phyloP scores from a whole-genome alignment of 1,284 basidiomycete genomes.

The Leccinum subatratum region DNA sequence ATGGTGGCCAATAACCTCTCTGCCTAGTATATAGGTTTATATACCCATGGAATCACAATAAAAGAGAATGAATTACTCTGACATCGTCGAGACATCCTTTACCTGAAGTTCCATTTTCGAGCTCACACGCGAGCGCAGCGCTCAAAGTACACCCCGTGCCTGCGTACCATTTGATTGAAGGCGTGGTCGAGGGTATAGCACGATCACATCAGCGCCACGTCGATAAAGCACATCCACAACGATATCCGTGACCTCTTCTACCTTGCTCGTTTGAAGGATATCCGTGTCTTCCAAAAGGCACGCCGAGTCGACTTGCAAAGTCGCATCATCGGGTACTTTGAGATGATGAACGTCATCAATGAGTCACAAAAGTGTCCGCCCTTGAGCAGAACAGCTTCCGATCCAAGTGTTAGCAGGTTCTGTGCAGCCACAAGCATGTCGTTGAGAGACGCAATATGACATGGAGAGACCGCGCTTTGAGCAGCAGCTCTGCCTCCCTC shows the following conservation, averaged over 20 bases:
- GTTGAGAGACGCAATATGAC: constrained; percentile 45
- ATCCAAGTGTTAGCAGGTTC: constrained; percentile 48
- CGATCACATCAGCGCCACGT: constrained; percentile 31
- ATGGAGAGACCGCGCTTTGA: constrained; percentile 37
- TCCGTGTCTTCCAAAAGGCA: constrained; percentile 55
- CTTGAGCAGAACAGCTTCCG: constrained; percentile 73
- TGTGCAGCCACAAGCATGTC: constrained; percentile 65
- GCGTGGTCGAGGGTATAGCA: constrained; percentile 62
- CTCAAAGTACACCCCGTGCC: constrained; percentile 93
- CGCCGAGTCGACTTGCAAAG: constrained; percentile 30
- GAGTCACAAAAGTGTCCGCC: constrained; percentile 72
- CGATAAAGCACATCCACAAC: constrained; percentile 78
- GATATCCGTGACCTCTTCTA: constrained; percentile 30
- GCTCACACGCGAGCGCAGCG: constrained; percentile 71
- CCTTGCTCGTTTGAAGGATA: constrained; percentile 41
- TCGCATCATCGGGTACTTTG: neutral
- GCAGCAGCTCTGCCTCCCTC: constrained; percentile 72
- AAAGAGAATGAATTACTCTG: neutral
- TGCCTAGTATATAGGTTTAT: no score
- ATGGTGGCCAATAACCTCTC: no score
- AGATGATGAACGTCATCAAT: constrained; percentile 13
- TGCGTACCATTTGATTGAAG: constrained; percentile 77
- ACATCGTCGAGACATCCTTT: constrained; percentile 20
- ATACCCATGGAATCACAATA: neutral
- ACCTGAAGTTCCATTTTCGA: constrained; percentile 49